Percentiles rank a stretch among this genome's conserved stretches.
Evolutionary conservation across 371 early-diverging fungal genomes (phyloP).

Genomic region (Coemansia linderi): DNA sequence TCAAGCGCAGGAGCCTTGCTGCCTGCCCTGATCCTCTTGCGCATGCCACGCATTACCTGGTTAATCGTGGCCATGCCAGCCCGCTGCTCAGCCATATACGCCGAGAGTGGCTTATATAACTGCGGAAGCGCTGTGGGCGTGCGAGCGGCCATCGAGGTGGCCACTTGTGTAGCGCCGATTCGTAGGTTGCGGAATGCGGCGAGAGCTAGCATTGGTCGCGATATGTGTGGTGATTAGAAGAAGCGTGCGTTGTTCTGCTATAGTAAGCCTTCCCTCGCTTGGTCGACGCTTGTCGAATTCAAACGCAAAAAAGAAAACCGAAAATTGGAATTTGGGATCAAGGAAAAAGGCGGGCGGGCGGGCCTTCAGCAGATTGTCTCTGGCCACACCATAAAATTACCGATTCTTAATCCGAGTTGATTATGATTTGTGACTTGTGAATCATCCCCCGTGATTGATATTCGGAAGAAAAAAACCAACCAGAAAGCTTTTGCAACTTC

Average conservation of each 20-base stretch:
- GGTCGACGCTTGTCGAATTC: background rate
- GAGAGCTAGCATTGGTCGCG: conserved; percentile 27
- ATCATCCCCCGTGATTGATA: background rate
- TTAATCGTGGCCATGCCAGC: conserved; percentile 86
- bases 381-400: background rate
- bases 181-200: conserved; percentile 40
- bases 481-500: background rate
- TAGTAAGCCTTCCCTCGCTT: background rate
- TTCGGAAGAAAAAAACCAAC: background rate
- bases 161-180: conserved; percentile 13
- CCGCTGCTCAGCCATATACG: conserved; percentile 13
- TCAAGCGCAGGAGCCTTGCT: conserved; percentile 89
- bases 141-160: background rate
- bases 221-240: background rate
- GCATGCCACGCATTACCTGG: conserved; percentile 88
- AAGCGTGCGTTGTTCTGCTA: background rate
- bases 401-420: background rate
- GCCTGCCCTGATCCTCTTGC: conserved; percentile 68
- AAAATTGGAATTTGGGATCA: background rate
- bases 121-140: background rate
- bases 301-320: background rate
- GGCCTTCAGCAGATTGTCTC: background rate
- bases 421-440: background rate
- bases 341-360: background rate
- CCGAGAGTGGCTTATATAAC: background rate